Percentiles rank a stretch among this genome's conserved stretches.
Conservation (phyloP, 1,139 yeast species). For the Blastobotrys niveus region DNA sequence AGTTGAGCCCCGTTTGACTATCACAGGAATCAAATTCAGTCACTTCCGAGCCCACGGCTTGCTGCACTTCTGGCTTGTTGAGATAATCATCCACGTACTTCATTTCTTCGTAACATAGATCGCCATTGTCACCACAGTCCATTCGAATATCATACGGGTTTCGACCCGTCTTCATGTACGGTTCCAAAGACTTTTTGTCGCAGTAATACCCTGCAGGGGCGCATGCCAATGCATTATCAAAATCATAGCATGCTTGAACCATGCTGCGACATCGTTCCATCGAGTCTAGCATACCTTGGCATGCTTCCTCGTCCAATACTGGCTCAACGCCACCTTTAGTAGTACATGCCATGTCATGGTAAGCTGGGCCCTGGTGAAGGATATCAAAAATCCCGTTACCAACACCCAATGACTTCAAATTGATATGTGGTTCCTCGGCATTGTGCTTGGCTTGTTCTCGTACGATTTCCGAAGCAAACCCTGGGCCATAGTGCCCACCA, state of each 20-base stretch:
- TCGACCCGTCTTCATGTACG: slow-evolving; percentile 84
- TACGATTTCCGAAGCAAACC: slow-evolving; percentile 80
- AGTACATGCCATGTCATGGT: slow-evolving; percentile 98
- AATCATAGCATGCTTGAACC: slow-evolving; percentile 73
- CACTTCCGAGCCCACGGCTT: slow-evolving; percentile 88
- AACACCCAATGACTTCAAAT: slow-evolving; percentile 80
- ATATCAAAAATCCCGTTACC: slow-evolving; percentile 98
- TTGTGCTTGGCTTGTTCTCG: slow-evolving; percentile 70
- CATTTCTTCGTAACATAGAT: slow-evolving; percentile 70
- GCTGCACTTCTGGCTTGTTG: slow-evolving; percentile 63
- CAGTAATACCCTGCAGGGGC: slow-evolving; percentile 92
- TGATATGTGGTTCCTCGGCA: slow-evolving; percentile 46
- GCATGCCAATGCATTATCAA: slow-evolving; percentile 80
- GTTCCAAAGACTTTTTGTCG: slow-evolving; percentile 79
- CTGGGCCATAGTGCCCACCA: slow-evolving; percentile 96
- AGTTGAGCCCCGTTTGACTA: slow-evolving; percentile 44
- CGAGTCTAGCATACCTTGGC: slow-evolving; percentile 65
- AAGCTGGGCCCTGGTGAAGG: slow-evolving; percentile 76
- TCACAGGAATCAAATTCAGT: slow-evolving; percentile 79
- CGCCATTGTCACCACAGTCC: slow-evolving; percentile 66
- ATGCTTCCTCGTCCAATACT: slow-evolving; percentile 71
- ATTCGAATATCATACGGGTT: slow-evolving; percentile 91
- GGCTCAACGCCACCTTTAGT: slow-evolving; percentile 67
- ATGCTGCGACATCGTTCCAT: slow-evolving; percentile 78
- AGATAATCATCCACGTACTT: slow-evolving; percentile 62